phyloP scores from a whole-genome alignment of 2,329 filamentous ascomycete species.

The Neonectria punicea region DNA sequence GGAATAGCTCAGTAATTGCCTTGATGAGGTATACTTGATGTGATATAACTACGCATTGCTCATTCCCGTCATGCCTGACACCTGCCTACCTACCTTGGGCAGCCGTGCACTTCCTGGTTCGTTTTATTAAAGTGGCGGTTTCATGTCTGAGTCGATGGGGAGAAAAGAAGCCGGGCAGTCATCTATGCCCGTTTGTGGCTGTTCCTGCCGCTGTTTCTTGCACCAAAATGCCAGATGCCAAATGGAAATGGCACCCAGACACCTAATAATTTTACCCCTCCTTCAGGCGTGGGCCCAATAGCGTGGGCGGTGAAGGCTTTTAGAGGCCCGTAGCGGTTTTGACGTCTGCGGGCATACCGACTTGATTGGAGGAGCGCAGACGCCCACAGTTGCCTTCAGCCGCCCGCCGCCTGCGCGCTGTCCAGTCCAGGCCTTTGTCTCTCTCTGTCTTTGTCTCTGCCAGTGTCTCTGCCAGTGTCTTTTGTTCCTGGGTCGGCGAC shows the following conservation, averaged over 20 bases:
- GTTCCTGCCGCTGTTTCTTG: neutral
- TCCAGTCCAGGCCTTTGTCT: neutral
- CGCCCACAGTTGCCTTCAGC: constrained; percentile 16
- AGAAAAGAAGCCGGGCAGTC: neutral
- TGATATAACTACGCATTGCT: neutral
- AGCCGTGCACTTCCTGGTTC: neutral
- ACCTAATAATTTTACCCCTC: constrained; percentile 34
- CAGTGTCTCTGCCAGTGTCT: neutral
- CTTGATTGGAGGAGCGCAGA: constrained; percentile 41
- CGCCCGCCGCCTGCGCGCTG: constrained; percentile 21
- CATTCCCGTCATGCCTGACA: neutral
- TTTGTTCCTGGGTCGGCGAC: neutral
- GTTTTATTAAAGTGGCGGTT: neutral
- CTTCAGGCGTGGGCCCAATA: constrained; percentile 24
- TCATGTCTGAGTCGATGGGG: neutral
- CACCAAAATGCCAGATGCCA: neutral
- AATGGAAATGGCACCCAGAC: constrained; percentile 8
- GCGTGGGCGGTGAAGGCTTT: constrained; percentile 42
- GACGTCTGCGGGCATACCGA: constrained; percentile 31
- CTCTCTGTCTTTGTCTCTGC: neutral
- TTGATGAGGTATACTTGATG: no score
- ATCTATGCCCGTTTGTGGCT: neutral
- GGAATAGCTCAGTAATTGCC: no score
- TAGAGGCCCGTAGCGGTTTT: constrained; percentile 30
- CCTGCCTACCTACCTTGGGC: no score